A percentile compares a stretch with the other conserved stretches of the same genome.
Evolutionary conservation across 768 basidiomycete genomes (phyloP).

Genomic region (Astraeus odoratus): DNA sequence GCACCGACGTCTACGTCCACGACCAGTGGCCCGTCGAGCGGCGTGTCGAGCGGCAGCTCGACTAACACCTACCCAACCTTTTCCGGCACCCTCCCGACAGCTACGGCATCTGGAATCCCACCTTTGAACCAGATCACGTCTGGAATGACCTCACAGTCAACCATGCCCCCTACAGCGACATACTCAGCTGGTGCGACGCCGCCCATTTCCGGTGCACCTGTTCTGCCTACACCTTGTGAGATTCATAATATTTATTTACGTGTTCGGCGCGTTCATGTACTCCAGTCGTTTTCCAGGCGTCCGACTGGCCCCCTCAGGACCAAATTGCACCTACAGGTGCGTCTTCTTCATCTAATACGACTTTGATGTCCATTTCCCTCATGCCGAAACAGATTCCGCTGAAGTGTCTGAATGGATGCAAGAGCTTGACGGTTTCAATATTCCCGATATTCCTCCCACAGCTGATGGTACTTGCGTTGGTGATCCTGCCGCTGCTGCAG

Average conservation of each 20-base stretch:
- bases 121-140: slow-evolving; percentile 52
- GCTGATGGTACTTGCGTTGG: slow-evolving; percentile 61
- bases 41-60: slow-evolving; percentile 10
- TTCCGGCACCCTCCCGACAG: slow-evolving; percentile 19
- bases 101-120: slow-evolving; percentile 43
- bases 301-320: slow-evolving; percentile 60
- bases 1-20: slow-evolving; percentile 1
- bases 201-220: slow-evolving; percentile 58
- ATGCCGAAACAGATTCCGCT: slow-evolving; percentile 36
- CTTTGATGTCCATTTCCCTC: background rate
- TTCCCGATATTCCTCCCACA: slow-evolving; percentile 61
- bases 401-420: slow-evolving; percentile 72
- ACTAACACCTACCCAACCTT: too few relatives aligned
- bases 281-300: slow-evolving; percentile 39
- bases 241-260: background rate
- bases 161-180: slow-evolving; percentile 44
- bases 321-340: slow-evolving; percentile 51
- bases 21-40: background rate
- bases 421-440: slow-evolving; percentile 62
- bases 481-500: slow-evolving; percentile 47
- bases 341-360: slow-evolving; percentile 8
- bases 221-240: slow-evolving; percentile 60
- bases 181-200: slow-evolving; percentile 54
- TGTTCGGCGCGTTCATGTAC: background rate
- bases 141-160: slow-evolving; percentile 53